These are phyloP conservation scores for Thraustochytrium sp. DNA, from an alignment of 352 stramenopile genomes.

Conservation along the genomic window DNA sequence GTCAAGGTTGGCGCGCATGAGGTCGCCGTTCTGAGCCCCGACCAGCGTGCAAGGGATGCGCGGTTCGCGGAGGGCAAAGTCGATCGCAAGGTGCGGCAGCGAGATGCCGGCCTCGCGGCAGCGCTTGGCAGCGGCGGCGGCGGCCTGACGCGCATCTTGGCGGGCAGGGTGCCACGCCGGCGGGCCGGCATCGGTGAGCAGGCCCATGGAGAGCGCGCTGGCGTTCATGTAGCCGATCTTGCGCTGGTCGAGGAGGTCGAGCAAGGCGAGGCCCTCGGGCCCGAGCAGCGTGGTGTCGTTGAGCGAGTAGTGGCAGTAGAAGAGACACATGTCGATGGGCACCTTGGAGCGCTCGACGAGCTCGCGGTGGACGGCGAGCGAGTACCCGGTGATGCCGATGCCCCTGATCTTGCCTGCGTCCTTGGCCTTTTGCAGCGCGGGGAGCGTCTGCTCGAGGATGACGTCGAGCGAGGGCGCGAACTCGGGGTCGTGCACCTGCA, in stretches of 20 bases:
- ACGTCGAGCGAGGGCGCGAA: slow-evolving; percentile 59
- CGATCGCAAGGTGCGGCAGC: slow-evolving; percentile 6
- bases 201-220: slow-evolving; percentile 66
- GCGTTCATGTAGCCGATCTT: slow-evolving; percentile 59
- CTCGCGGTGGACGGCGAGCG: slow-evolving; percentile 62
- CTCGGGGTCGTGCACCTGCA: slow-evolving; percentile 73
- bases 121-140: neutral
- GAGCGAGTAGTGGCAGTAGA: slow-evolving; percentile 62
- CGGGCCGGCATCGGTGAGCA: slow-evolving; percentile 58
- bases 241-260: neutral
- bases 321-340: slow-evolving; percentile 57
- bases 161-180: slow-evolving; percentile 62
- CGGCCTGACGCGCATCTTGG: slow-evolving; percentile 55
- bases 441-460: slow-evolving; percentile 63
- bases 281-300: slow-evolving; percentile 45
- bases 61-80: neutral
- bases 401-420: slow-evolving; percentile 56
- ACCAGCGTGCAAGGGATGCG: neutral
- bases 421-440: slow-evolving; percentile 54
- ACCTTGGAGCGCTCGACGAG: slow-evolving; percentile 53
- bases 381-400: slow-evolving; percentile 69
- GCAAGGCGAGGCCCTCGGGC: neutral
- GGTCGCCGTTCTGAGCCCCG: neutral
- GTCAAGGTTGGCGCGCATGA: neutral
- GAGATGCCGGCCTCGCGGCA: neutral